A percentile compares a stretch with the other conserved stretches of the same genome.
These are phyloP conservation scores for Panus rudis DNA, from an alignment of 768 basidiomycete species.

Conservation along the genomic window DNA sequence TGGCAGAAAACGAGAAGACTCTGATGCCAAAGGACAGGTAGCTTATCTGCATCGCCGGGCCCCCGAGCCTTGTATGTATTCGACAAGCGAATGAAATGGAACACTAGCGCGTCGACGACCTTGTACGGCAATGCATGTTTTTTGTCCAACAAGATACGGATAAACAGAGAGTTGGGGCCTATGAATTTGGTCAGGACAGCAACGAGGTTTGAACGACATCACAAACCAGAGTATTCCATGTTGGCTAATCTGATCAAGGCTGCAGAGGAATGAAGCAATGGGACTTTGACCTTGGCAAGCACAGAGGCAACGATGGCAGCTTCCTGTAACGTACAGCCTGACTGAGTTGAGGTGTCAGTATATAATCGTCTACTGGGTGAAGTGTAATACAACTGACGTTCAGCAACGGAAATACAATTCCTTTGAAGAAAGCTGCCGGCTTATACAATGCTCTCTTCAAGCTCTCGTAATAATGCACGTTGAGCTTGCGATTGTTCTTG, in stretches of 20 bases:
- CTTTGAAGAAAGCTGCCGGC: conserved; percentile 97
- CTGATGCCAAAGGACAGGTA: conserved; percentile 99
- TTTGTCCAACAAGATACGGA: conserved; percentile 94
- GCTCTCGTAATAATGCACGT: conserved; percentile 92
- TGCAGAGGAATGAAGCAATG: conserved; percentile 94
- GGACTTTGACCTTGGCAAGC: conserved; percentile 83
- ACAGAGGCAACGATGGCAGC: conserved; percentile 92
- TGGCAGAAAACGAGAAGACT: conserved; percentile 91
- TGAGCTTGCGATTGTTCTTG: conserved; percentile 69
- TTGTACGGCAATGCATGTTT: conserved; percentile 98
- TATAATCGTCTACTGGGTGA: background rate
- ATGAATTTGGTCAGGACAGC: background rate
- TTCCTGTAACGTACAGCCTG: conserved; percentile 87
- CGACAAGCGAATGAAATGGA: conserved; percentile 95
- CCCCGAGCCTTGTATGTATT: conserved; percentile 79
- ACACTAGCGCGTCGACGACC: conserved; percentile 93
- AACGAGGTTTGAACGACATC: background rate
- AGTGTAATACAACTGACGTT: conserved; percentile 50
- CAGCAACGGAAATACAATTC: conserved; percentile 90
- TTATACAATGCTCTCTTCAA: conserved; percentile 91
- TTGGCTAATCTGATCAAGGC: conserved; percentile 88
- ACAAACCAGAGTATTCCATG: conserved; percentile 89
- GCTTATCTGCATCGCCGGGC: conserved; percentile 66
- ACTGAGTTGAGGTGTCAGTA: conserved; percentile 29
- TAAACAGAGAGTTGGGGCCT: conserved; percentile 94